A percentile compares a stretch with the other conserved stretches of the same genome.
phyloP scores from a whole-genome alignment of 2,329 filamentous ascomycete species.

The Diaporthe caulivora region DNA sequence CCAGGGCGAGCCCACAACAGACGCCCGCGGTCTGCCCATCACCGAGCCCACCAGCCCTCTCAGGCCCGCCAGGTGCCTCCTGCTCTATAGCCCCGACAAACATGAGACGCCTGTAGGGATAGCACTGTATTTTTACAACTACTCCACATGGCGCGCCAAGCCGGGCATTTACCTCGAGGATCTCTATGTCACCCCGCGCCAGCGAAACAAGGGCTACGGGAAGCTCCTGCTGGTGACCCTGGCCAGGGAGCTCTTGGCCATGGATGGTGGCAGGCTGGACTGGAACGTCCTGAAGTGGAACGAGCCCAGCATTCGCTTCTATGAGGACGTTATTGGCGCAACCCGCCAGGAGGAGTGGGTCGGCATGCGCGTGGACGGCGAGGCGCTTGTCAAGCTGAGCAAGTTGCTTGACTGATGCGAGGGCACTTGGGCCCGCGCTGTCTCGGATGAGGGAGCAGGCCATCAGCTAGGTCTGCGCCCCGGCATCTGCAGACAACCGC shows the following conservation, averaged over 20 bases:
- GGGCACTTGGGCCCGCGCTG: background rate
- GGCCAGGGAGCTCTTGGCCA: conserved; percentile 81
- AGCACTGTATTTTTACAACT: conserved; percentile 95
- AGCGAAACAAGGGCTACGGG: conserved; percentile 84
- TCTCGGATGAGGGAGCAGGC: background rate
- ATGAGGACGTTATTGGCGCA: conserved; percentile 76
- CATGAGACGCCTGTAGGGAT: conserved; percentile 73
- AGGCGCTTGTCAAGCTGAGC: conserved; percentile 72
- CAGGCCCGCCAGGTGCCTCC: conserved; percentile 80
- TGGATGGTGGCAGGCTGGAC: conserved; percentile 82
- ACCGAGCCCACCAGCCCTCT: conserved; percentile 67
- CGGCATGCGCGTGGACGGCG: conserved; percentile 79
- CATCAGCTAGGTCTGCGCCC: background rate
- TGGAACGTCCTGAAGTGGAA: conserved; percentile 97
- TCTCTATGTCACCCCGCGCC: conserved; percentile 80
- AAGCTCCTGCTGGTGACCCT: conserved; percentile 79
- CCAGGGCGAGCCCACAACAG: conserved; percentile 47
- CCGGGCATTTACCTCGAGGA: conserved; percentile 95
- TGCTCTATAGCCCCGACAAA: conserved; percentile 66
- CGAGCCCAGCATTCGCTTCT: conserved; percentile 89
- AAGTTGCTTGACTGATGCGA: conserved; percentile 51
- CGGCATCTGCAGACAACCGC: background rate
- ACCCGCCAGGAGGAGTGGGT: conserved; percentile 78
- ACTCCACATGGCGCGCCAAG: conserved; percentile 90
- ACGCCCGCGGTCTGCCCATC: conserved; percentile 50